These are phyloP conservation scores for Aspergillus pseudonomiae DNA, from an alignment of 2,329 filamentous ascomycete genomes.

Conservation along the genomic window DNA sequence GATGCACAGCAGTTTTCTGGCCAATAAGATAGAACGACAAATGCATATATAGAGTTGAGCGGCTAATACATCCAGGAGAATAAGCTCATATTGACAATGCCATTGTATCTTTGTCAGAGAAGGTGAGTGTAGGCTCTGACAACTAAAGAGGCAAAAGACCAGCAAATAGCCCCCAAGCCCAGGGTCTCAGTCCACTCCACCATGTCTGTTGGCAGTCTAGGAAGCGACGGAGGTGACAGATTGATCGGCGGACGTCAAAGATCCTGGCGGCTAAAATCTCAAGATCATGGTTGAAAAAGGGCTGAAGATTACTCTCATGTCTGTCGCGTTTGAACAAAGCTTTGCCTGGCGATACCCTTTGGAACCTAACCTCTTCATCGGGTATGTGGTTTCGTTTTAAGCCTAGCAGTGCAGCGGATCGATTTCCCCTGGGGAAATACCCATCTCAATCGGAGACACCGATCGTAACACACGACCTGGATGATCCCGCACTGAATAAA, in stretches of 20 bases:
- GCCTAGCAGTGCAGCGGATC: neutral
- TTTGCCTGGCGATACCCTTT: neutral
- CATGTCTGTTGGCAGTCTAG: neutral
- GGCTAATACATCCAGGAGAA: neutral
- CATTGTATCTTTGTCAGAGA: neutral
- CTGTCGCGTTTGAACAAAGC: neutral
- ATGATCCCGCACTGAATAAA: neutral
- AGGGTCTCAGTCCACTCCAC: neutral
- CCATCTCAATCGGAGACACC: neutral
- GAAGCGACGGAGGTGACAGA: neutral
- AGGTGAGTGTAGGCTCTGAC: rapidly evolving
- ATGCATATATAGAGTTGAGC: neutral
- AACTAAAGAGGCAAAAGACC: neutral
- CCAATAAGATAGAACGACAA: no score
- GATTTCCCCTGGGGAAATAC: neutral
- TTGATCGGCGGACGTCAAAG: neutral
- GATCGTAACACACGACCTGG: neutral
- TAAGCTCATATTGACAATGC: neutral
- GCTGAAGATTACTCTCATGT: neutral
- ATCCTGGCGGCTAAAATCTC: neutral
- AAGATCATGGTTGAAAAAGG: neutral
- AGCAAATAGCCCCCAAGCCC: neutral
- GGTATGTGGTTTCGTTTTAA: neutral
- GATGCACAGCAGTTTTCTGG: no score
- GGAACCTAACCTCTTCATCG: neutral